phyloP scores from a whole-genome alignment of 1,139 yeast genomes.

The Yamadazyma siamensis region DNA sequence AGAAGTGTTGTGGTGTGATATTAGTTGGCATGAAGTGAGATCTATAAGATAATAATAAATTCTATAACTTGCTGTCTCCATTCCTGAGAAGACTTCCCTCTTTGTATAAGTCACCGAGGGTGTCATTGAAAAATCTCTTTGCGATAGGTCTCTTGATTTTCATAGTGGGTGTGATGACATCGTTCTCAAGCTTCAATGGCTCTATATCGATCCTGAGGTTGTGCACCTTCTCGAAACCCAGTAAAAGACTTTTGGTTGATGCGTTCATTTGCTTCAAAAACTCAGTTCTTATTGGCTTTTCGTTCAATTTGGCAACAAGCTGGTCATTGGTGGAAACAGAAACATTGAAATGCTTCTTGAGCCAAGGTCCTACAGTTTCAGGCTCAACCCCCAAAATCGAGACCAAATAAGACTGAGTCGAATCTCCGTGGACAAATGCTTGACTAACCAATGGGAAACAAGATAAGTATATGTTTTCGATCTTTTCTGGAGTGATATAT shows the following conservation, averaged over 20 bases:
- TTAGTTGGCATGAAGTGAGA: too few species aligned
- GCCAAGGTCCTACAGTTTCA: conserved; percentile 18
- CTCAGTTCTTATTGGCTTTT: conserved; percentile 20
- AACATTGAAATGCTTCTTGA: conserved; percentile 15
- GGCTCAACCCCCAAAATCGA: conserved; percentile 43
- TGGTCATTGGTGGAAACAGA: conserved; percentile 15
- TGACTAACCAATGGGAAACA: conserved; percentile 52
- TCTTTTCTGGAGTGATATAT: conserved; percentile 75
- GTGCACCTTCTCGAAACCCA: conserved; percentile 37
- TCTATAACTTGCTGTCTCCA: conserved; percentile 5
- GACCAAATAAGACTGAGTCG: conserved; percentile 27
- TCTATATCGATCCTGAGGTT: conserved; percentile 33
- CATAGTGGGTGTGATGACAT: conserved; percentile 41
- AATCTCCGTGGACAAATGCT: conserved; percentile 48
- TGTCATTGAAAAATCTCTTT: conserved; percentile 24
- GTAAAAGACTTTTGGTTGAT: conserved; percentile 21
- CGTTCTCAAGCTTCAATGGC: conserved; percentile 37
- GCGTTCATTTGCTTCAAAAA: conserved; percentile 28
- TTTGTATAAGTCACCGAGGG: conserved; percentile 20
- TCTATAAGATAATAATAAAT: too few species aligned
- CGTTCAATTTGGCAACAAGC: conserved; percentile 23
- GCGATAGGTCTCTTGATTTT: conserved; percentile 40
- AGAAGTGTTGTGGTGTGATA: too few species aligned
- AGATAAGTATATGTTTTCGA: conserved; percentile 63
- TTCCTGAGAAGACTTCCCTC: conserved; percentile 24